Base-by-base conservation (phyloP, 2,329 filamentous ascomycete species). In the Verticillium longisporum region DNA sequence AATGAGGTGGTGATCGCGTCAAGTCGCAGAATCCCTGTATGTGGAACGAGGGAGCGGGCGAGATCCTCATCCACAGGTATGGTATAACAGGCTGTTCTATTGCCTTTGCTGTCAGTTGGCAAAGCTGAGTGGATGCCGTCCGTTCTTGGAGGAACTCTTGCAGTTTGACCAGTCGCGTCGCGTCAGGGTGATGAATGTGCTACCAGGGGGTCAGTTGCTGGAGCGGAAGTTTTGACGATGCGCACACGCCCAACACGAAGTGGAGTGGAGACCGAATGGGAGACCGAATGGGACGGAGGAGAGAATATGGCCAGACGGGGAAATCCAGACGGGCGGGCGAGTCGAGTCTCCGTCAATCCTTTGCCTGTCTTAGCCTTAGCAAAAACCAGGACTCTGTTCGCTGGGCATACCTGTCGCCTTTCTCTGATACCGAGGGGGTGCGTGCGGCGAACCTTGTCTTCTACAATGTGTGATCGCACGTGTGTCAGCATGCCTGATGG, bases 1-100 rank as follows among this genome's bases (percentile, higher is more conserved):
- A 73, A 73, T 73, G 68, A 67, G 68, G 67, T 63, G 56, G 60
- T 59, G 68, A 71, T 70, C 70, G 71, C 70, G 70, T 70, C 61
- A 59, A 59, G 18, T 7, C 9, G 41, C 41, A 2, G n/a, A 2
- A 9, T 5, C n/a, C n/a, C 41, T 26, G n/a, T 4, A 7, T 18
- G n/a, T 18, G 41, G 18, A 21, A 36, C 7, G n/a, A n/a, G 41
- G 41, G 21, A 21, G 41, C 41, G 41, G 41, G n/a, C 41, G 37
- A 41, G 5, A 14, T 50, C n/a, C n/a, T n/a, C 3, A 50, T 3
- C 18, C n/a, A 26, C 10, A 10, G n/a, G 41, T 50, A 50, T 50
- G 41, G 41, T 50, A 50, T 50, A 50, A 10, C 41, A 50, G 41
- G 41, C 41, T 21, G 41, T 21, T n/a, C 11, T 50, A 50, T 21